Percentiles rank a stretch among this genome's conserved stretches.
These are phyloP conservation scores for Phaeosphaeriaceae sp. DNA, from an alignment of 2,329 filamentous ascomycete species.

Conservation along the genomic window DNA sequence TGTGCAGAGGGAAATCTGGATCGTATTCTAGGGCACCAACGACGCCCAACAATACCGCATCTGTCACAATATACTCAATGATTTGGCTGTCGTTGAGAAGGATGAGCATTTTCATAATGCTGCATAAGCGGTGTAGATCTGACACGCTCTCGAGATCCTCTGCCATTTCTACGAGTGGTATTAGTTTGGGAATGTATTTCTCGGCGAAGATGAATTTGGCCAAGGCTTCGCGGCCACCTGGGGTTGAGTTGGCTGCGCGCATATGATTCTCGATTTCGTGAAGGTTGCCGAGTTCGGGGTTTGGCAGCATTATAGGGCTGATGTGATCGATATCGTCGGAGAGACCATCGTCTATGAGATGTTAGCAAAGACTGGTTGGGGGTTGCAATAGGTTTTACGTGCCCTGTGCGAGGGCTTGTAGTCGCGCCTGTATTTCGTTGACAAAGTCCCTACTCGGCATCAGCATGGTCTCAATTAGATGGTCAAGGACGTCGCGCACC, in stretches of 20 bases:
- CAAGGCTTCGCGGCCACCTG: conserved; percentile 80
- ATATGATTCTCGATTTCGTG: conserved; percentile 85
- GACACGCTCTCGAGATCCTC: conserved; percentile 88
- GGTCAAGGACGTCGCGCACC: conserved; percentile 61
- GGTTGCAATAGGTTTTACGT: conserved; percentile 30
- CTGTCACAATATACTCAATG: conserved; percentile 91
- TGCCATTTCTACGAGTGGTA: conserved; percentile 84
- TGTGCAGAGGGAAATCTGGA: conserved; percentile 95
- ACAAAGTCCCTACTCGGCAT: conserved; percentile 80
- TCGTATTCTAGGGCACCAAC: conserved; percentile 98
- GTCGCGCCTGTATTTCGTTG: conserved; percentile 78
- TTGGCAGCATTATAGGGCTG: conserved; percentile 74
- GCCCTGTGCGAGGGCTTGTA: conserved; percentile 70
- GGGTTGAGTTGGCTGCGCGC: conserved; percentile 75
- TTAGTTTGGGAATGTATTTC: conserved; percentile 85
- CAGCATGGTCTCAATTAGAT: conserved; percentile 9
- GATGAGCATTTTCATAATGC: conserved; percentile 96
- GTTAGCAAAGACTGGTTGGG: conserved; percentile 19
- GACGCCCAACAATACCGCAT: conserved; percentile 87
- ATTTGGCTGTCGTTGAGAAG: conserved; percentile 93
- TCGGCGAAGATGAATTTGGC: conserved; percentile 85
- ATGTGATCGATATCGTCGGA: conserved; percentile 84
- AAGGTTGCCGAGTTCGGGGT: conserved; percentile 81
- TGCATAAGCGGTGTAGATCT: conserved; percentile 91
- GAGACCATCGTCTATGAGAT: conserved; percentile 73